Evolutionary conservation across 1,139 yeast species (phyloP), one percentile per base, ranked within the genome.

Genomic region (Candida glucosophila): DNA sequence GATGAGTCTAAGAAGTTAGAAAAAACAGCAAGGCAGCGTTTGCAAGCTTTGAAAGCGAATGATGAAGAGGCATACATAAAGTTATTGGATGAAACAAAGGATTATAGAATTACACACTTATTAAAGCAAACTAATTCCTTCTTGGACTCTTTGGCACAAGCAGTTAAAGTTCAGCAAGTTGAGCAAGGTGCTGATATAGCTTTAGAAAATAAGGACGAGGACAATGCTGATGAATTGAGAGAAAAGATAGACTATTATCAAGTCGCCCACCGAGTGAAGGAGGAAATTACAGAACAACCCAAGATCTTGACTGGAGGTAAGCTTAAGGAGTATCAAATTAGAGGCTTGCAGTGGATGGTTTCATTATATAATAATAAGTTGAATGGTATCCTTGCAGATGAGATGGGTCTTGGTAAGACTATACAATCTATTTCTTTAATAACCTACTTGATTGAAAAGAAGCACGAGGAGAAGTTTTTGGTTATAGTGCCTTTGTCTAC

Each of bases 51-150:
- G 65, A 81, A 85, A 49, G 81, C 95, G 16, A 90, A 90, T 55
- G 98, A 90, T 59, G 98, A 90, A 52, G 98, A 90, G 52, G 97
- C 98, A 0, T 90, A 90, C 55, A 68, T 90, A 55, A 88, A 88
- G 51, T 69, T 90, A 46, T 73, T 90, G 48, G 97, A 88, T 49
- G 95, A 90, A 56, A 88, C 98, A 12, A 90, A 90, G 56, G 98
- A 90, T 57, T 88, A 95, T 12, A 81, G 98, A 67, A 88, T 90
- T 45, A 90, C 98, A 2, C 98, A 90, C 52, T 66, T 90, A 53
- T 74, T 90, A 46, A 77, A 71, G 34, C 98, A 90, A 55, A 90
- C 98, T 19, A 88, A 90, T 50, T 58, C 75, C 20, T 90, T 90
- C 63, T 74, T 90, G 65, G 95, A 85, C 42, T 77, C 95, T 7